Base-by-base conservation (phyloP, 768 basidiomycete genomes). In the Cyathus striatus region DNA sequence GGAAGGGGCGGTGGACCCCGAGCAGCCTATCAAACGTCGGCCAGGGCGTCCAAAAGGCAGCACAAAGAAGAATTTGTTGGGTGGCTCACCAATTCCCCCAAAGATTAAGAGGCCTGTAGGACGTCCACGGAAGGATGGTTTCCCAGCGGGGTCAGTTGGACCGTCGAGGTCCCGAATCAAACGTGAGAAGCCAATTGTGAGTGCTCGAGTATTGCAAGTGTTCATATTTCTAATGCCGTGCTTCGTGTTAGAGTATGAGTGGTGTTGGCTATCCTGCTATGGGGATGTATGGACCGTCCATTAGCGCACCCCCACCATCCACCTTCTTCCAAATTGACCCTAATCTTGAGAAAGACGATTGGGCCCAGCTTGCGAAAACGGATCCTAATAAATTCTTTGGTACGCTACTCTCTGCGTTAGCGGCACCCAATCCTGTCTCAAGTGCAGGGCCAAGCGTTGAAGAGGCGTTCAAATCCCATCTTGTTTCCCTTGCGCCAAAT, bases 31-130 rank as follows among this genome's bases (percentile, higher is more conserved):
- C 16, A 88, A 88, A 59, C 81, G 87, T 33, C 76, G 76, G 14
- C 84, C 86, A 9, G 87, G 86, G 2, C 70, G 87, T 23, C 87
- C 87, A 4, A 87, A 86, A 56, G 87, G 86, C 25, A 87, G 83
- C 54, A 84, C 82, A 10, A 86, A 85, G 66, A 90, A 89, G 57
- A 66, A 68, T 18, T 48, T 70, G 2, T 53, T 68, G 2, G 70
- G 63, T 37, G 51, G 54, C 0, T 53, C 61, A 7, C 41, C 59
- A 6, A 18, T 56, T 3, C 66, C 72, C 2, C 69, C 76, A 21
- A 85, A 84, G 61, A 62, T 78, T 41, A 89, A 87, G 59, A 70
- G 88, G 35, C 88, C 88, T 13, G 87, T 90, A 2, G 88, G 88
- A 1, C 71, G 88, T 12, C 88, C 88, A 2, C 65, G 88, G 51